Base-by-base conservation (phyloP, 768 basidiomycete genomes). In the Termitomyces sp. region DNA sequence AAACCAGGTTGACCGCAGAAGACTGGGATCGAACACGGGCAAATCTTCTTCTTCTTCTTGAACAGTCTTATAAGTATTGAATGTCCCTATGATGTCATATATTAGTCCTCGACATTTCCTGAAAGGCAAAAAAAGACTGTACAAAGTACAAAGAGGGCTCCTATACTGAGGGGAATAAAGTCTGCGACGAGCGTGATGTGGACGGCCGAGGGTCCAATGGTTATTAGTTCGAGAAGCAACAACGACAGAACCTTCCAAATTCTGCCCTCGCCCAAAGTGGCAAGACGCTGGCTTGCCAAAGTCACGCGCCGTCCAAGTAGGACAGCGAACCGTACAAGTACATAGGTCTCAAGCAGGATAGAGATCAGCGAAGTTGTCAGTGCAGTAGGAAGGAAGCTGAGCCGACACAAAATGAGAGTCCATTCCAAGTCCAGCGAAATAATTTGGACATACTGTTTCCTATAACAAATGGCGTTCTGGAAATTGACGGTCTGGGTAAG, bases 341-440 rank as follows among this genome's bases (percentile, higher is more conserved):
- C 43, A 27, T 57, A 63, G n/a, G 34, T 16, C 24, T 58, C 59
- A 1, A 63, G 39, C 4, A 45, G 37, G 9, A 60, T 1, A 8
- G 49, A 46, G 24, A 60, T 60, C 27, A 63, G 39, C 8, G 62
- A 63, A 13, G 50, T 53, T 6, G 59, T 33, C 39, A 63, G 34
- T 20, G 62, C 62, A 37, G 62, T 63, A 32, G 53, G 49, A 48
- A 63, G 53, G 44, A 58, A 56, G 40, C 62, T 63, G 24, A 30
- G 20, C 2, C 18, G 39, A 42, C 26, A 2, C 42, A 30, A 22
- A 24, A 42, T 27, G 16, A 37, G 22, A 54, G 12, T 10, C 14
- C 3, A 34, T 18, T 27, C 20, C 12, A 12, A 18, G 10, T 26
- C n/a, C 4, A 26, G 44, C 18, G 18, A 27, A 42, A 3, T n/a